phyloP scores from a whole-genome alignment of 768 basidiomycete species.

The Crassisporium funariophilum region DNA sequence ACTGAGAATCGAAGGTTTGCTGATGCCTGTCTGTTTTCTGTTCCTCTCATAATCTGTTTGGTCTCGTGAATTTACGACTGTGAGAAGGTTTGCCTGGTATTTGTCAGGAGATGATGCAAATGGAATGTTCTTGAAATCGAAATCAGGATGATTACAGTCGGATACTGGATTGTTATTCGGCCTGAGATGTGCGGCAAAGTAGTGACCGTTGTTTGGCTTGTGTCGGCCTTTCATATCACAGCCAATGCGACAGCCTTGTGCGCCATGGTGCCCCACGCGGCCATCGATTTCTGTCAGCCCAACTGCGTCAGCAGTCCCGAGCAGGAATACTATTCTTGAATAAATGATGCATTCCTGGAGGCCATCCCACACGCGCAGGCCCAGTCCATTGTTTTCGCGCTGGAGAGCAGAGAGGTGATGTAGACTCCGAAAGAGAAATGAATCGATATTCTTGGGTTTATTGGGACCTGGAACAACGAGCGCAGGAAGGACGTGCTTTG shows the following conservation, averaged over 20 bases:
- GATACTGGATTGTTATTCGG: constrained; percentile 26
- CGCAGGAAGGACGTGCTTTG: constrained; percentile 32
- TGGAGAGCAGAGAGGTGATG: constrained; percentile 38
- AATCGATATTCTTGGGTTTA: constrained; percentile 38
- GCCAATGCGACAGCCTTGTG: constrained; percentile 35
- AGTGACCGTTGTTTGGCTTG: constrained; percentile 30
- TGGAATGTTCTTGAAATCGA: constrained; percentile 5
- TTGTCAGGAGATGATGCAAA: not conserved
- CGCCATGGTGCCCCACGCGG: constrained; percentile 29
- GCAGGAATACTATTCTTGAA: constrained; percentile 23
- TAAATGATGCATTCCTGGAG: constrained; percentile 7
- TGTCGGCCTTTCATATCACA: constrained; percentile 32
- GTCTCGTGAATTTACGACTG: constrained; percentile 14
- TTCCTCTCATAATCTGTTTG: constrained; percentile 20
- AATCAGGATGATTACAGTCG: constrained; percentile 25
- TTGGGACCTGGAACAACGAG: constrained; percentile 39
- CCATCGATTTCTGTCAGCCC: constrained; percentile 30
- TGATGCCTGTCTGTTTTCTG: constrained; percentile 32
- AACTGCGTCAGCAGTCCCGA: constrained; percentile 32
- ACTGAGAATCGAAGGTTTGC: constrained; percentile 32
- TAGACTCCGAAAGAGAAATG: constrained; percentile 33
- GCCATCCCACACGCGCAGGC: constrained; percentile 31
- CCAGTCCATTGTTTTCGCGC: constrained; percentile 22
- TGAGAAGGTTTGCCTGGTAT: constrained; percentile 15
- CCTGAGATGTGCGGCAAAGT: constrained; percentile 31